Evolutionary conservation across 1,284 basidiomycete species (phyloP), one percentile per base, ranked within the genome.

Genomic region (Austropuccinia psidii): DNA sequence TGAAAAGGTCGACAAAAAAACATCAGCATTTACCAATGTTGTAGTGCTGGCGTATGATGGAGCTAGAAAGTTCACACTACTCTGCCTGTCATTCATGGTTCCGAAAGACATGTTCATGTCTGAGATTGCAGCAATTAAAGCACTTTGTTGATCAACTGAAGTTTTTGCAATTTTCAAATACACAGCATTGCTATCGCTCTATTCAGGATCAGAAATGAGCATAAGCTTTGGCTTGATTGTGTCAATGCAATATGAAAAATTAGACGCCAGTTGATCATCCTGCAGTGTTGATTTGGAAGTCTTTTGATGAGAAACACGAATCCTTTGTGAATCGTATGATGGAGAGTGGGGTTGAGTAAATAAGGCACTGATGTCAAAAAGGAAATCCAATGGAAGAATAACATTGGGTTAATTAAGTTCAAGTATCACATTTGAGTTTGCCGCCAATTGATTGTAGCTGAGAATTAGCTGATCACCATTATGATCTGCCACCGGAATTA

Each of bases 391-490:
- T 4, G 96, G 89, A 78, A 99, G 92, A 75, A 98, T 91, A 77
- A 98, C 85, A 78, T 91, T 88, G 5, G 96, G 96, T 37, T 90
- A 93, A 80, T 98, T 96, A 43, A 99, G 84, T 0, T 93, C 93
- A 45, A 96, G 83, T 75, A 98, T 86, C 3, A 88, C 90, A 47
- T 93, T 83, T 6, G 90, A 84, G 39, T 87, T 84, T 29, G 82
- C 81, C 29, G 82, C 80, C 7, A 91, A 85, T 77, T 86, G 86
- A 3, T 91, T 90, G 80, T 91, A 98, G 73, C 94, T 86, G 55
- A 98, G 81, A 90, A 97, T 97, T 79, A 98, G 90, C 76, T 95
- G 96, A 77, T 97, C 93, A 35, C 93, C 87, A 76, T 90, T 87
- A 79, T 97, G 91, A 75, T 88, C 85, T 35, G 91, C 89, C 15